Evolutionary conservation across 2,329 filamentous ascomycete genomes (phyloP), one percentile per base, ranked within the genome.

Genomic region (Rutstroemia sydowiana): DNA sequence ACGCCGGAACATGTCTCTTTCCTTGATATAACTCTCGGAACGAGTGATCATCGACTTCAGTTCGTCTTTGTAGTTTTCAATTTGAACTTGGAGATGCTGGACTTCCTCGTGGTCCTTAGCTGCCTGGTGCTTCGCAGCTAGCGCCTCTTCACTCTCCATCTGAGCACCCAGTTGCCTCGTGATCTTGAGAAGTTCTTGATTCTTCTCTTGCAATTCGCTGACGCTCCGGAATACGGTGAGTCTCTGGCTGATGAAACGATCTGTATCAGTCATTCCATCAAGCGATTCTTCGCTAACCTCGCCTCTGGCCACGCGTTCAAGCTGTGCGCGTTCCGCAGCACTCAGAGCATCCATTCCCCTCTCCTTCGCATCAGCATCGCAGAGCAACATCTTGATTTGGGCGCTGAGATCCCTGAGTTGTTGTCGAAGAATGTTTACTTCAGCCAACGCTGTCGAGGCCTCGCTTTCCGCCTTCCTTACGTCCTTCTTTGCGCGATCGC

Each of bases 1-100:
- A 48, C 91, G 89, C 20, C 92, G 84, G 83, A 96, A 97, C 81
- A 96, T 96, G 66, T 98, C 92, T 56, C 93, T 85, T 71, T 98
- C 93, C 62, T 90, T 88, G 66, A 93, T 89, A 68, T 95, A 95
- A 67, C 88, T 95, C 72, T 95, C 88, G 57, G 90, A 87, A 52
- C 91, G 88, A 28, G 86, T 82, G 40, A 86, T 82, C 59, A 95
- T 84, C 11, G 87, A 87, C 59, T 85, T 81, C 48, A 95, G 81
- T 66, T 96, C 90, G 58, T 96, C 92, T 53, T 88, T 83, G 68
- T 84, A 92, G 68, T 86, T 82, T 59, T 85, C 78, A 21, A 95
- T 77, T 58, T 89, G 83, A 48, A 84, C 79, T 56, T 88, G 77
- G 30, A 93, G 72, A 42, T 77, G 79, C 59, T 85, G 80, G n/a